Evolutionary conservation across 345 rosid species (phyloP).

Genomic region (Sisymbrium altissimum): DNA sequence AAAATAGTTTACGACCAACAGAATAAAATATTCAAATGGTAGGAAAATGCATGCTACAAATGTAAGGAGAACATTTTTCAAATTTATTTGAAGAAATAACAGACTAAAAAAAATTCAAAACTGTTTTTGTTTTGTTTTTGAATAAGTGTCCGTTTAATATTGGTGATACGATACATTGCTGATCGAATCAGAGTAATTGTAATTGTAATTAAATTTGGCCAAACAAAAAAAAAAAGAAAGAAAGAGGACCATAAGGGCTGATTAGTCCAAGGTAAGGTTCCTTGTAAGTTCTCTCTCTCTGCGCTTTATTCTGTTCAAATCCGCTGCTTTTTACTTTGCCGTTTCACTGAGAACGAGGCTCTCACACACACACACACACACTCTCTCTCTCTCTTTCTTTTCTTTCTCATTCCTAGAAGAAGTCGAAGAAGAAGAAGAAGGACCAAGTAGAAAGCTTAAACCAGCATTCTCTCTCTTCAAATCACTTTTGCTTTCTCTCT

Average conservation of each 20-base stretch:
- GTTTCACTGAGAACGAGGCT: constrained; percentile 86
- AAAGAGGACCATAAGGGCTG: constrained; percentile 15
- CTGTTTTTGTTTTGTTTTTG: neutral
- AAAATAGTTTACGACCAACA: neutral
- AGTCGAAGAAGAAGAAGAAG: constrained; percentile 18
- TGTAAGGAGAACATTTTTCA: neutral
- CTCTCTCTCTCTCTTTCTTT: constrained; percentile 8
- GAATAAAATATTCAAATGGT: neutral
- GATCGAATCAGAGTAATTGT: neutral
- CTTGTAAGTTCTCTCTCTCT: constrained; percentile 25
- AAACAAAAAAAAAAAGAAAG: neutral
- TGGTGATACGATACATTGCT: neutral
- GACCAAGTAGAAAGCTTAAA: constrained; percentile 35
- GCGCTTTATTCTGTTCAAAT: constrained; percentile 92
- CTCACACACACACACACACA: constrained; percentile 33
- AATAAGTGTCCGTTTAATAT: neutral
- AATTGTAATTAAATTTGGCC: neutral
- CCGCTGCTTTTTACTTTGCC: constrained; percentile 47
- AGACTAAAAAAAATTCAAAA: neutral
- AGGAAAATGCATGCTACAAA: too few relatives aligned
- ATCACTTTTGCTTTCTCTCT: constrained; percentile 14
- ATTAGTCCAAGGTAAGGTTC: constrained; percentile 20
- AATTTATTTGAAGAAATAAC: neutral
- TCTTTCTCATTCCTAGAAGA: neutral
- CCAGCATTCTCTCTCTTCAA: constrained; percentile 32